Evolutionary conservation across 1,284 basidiomycete genomes (phyloP).

Genomic region (Laetiporus sulphureus): DNA sequence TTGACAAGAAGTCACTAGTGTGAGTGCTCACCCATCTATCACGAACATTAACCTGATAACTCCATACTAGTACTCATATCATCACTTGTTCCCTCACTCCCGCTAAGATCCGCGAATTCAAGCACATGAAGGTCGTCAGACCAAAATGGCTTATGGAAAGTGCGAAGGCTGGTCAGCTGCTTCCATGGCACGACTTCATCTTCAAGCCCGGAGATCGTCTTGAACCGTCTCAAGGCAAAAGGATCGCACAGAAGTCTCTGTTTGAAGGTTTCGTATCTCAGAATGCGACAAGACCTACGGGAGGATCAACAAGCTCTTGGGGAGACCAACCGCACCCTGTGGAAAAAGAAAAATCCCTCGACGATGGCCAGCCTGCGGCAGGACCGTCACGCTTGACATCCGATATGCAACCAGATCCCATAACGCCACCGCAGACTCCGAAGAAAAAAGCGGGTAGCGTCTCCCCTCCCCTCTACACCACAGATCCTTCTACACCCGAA

Average conservation of each 20-base stretch:
- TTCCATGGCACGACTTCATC: slow-evolving; percentile 71
- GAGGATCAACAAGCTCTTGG: background rate
- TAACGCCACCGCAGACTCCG: slow-evolving; percentile 11
- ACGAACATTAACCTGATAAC: background rate
- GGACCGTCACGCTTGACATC: slow-evolving; percentile 1
- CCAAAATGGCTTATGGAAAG: slow-evolving; percentile 88
- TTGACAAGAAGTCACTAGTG: slow-evolving; percentile 74
- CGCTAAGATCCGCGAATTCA: slow-evolving; percentile 84
- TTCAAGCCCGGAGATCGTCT: slow-evolving; percentile 43
- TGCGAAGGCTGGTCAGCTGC: slow-evolving; percentile 54
- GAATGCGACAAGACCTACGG: background rate
- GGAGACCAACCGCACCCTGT: background rate
- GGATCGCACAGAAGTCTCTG: slow-evolving; percentile 30
- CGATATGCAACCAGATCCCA: background rate
- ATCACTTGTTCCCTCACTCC: slow-evolving; percentile 88
- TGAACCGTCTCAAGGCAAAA: slow-evolving; percentile 44
- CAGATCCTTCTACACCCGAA: slow-evolving; percentile 35
- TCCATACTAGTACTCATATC: slow-evolving; percentile 69
- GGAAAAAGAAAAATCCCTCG: background rate
- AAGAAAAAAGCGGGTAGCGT: slow-evolving; percentile 6
- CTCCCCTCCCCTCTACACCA: slow-evolving; percentile 18
- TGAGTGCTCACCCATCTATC: slow-evolving; percentile 31
- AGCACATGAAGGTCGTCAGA: slow-evolving; percentile 80
- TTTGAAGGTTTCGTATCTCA: slow-evolving; percentile 18
- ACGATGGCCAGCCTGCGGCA: background rate